phyloP scores from a whole-genome alignment of 2,329 filamentous ascomycete species.

The Harringtonia lauricola region DNA sequence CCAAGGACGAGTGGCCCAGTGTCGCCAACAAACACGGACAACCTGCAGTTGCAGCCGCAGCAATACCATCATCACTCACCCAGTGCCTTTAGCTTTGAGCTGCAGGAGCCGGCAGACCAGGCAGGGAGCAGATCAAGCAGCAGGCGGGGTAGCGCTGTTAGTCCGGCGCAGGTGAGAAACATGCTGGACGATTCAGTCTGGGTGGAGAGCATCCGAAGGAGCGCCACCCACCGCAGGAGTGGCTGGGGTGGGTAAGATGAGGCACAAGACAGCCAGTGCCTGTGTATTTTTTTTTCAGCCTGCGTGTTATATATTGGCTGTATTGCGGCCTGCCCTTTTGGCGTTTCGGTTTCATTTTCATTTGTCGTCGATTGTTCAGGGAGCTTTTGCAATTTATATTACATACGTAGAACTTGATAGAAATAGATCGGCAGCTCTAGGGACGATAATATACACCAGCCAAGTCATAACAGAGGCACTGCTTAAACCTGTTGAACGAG shows the following conservation, averaged over 20 bases:
- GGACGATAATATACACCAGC: too few species aligned
- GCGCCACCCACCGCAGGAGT: constrained; percentile 55
- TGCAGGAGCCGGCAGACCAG: constrained; percentile 32
- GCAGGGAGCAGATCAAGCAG: constrained; percentile 30
- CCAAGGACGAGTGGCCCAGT: constrained; percentile 25
- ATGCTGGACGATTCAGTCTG: constrained; percentile 84
- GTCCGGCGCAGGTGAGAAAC: constrained; percentile 66
- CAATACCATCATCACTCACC: constrained; percentile 28
- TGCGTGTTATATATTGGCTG: not conserved
- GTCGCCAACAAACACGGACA: constrained; percentile 18
- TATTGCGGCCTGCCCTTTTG: not conserved
- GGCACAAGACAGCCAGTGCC: not conserved
- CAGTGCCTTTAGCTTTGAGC: constrained; percentile 49
- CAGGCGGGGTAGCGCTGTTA: constrained; percentile 58
- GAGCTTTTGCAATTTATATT: too few species aligned
- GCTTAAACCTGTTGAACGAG: too few species aligned
- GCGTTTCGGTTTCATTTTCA: not conserved
- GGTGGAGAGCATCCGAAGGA: constrained; percentile 85
- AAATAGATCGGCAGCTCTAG: too few species aligned
- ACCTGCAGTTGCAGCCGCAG: constrained; percentile 4
- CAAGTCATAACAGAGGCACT: too few species aligned
- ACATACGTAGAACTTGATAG: too few species aligned
- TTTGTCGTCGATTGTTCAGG: not conserved
- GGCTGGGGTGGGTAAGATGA: constrained; percentile 9
- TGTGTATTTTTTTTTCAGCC: too few species aligned